phyloP scores from a whole-genome alignment of 2,329 filamentous ascomycete genomes.

The Calonectria crousiana region DNA sequence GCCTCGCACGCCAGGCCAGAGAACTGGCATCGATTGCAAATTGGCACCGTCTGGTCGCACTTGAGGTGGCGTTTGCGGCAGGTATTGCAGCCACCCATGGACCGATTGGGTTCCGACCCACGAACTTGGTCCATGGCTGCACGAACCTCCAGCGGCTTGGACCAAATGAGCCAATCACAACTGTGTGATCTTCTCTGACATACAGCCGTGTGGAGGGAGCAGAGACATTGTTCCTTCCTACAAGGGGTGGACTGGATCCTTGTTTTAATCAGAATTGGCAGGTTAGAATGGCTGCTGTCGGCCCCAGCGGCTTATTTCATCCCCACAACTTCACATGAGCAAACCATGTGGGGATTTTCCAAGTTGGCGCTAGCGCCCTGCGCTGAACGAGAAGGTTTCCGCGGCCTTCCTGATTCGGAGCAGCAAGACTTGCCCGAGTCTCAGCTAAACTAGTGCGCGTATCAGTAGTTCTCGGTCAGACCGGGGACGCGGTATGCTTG shows the following conservation, averaged over 20 bases:
- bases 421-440: neutral
- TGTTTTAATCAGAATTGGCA: slow-evolving; percentile 11
- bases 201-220: neutral
- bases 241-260: neutral
- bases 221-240: neutral
- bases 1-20: slow-evolving; percentile 35
- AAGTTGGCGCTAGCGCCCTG: neutral
- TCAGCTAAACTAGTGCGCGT: neutral
- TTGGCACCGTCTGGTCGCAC: slow-evolving; percentile 33
- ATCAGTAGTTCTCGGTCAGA: neutral
- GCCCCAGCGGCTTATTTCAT: neutral
- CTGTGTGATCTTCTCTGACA: neutral
- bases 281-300: slow-evolving; percentile 2
- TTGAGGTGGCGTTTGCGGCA: slow-evolving; percentile 41
- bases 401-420: slow-evolving; percentile 4
- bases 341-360: slow-evolving; percentile 6
- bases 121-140: slow-evolving; percentile 2
- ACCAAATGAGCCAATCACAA: neutral
- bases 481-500: neutral
- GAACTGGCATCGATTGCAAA: slow-evolving; percentile 33
- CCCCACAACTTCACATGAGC: slow-evolving; percentile 7
- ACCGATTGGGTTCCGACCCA: neutral
- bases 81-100: slow-evolving; percentile 37
- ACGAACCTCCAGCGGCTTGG: neutral
- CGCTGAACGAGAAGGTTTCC: slow-evolving; percentile 3